A percentile compares a stretch with the other conserved stretches of the same genome.
phyloP scores from a whole-genome alignment of 371 early-diverging fungal genomes.

The Thermomucor indicae-seudaticae region DNA sequence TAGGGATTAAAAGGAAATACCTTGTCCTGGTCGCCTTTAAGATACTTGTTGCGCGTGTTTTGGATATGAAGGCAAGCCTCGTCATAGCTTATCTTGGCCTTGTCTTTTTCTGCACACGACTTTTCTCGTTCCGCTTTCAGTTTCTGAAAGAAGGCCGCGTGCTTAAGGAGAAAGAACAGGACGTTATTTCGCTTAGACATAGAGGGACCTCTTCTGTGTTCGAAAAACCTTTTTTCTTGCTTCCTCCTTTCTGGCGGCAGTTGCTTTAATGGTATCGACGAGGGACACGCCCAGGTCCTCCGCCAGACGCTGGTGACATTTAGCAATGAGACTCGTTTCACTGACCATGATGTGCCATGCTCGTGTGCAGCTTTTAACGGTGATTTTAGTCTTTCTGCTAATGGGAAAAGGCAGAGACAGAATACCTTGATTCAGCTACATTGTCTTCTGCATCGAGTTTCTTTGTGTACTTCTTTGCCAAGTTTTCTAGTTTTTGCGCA shows the following conservation, averaged over 20 bases:
- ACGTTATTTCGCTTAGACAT: no score
- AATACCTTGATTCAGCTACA: not conserved
- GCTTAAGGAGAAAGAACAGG: constrained; percentile 31
- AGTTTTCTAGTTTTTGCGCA: constrained; percentile 64
- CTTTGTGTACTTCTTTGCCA: constrained; percentile 64
- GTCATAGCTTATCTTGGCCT: constrained; percentile 66
- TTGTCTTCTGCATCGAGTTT: not conserved
- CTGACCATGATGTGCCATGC: constrained; percentile 56
- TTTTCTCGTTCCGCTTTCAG: constrained; percentile 63
- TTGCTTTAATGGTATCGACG: constrained; percentile 54
- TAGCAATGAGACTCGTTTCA: constrained; percentile 57
- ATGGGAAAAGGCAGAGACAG: not conserved
- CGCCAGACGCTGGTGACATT: constrained; percentile 49
- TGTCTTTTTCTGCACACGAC: constrained; percentile 65
- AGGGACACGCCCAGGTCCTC: constrained; percentile 52
- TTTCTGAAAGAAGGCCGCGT: constrained; percentile 63
- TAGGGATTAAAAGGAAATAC: constrained; percentile 15
- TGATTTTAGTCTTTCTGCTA: not conserved
- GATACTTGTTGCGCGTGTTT: constrained; percentile 26
- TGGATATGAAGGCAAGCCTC: constrained; percentile 70
- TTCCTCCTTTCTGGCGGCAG: constrained; percentile 64
- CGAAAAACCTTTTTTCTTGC: constrained; percentile 76
- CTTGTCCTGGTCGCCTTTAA: constrained; percentile 40
- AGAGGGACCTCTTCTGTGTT: no score
- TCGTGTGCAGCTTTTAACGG: constrained; percentile 9